Evolutionary conservation across 148 eudicot genomes (phyloP).

Genomic region (Chenopodium quinoa): DNA sequence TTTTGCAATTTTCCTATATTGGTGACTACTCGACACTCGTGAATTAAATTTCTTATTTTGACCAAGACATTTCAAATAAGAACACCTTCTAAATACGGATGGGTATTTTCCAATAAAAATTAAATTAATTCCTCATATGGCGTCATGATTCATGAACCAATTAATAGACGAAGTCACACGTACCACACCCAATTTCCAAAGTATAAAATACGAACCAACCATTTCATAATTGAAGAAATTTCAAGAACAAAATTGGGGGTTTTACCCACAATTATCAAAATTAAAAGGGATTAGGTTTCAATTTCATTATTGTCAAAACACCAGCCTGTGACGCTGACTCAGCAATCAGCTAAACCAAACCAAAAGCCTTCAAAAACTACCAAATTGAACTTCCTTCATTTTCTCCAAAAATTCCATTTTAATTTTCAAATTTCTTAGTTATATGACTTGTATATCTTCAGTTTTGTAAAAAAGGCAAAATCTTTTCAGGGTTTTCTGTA

Average conservation of each 20-base stretch:
- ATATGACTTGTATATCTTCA: background rate
- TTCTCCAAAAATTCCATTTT: background rate
- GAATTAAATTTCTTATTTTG: no score
- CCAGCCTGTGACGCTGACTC: conserved; percentile 15
- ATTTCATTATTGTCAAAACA: conserved; percentile 10
- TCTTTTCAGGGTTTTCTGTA: conserved; percentile 13
- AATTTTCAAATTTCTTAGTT: background rate
- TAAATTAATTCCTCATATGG: no score
- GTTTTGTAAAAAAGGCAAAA: background rate
- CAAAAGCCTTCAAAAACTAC: conserved; percentile 3
- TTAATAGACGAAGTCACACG: background rate
- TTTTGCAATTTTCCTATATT: no score
- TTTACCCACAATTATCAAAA: conserved; percentile 4
- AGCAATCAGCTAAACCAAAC: background rate
- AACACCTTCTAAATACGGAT: no score
- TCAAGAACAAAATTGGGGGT: background rate
- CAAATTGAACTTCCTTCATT: background rate
- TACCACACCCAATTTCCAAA: background rate
- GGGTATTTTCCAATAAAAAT: no score
- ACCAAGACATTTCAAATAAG: no score
- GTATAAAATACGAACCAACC: background rate
- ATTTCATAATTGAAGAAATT: background rate
- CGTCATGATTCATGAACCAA: background rate
- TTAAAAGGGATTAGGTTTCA: conserved; percentile 4
- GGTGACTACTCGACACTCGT: no score